phyloP scores from a whole-genome alignment of 192 early-diverging fungal species.

The Backusella psychrophila region DNA sequence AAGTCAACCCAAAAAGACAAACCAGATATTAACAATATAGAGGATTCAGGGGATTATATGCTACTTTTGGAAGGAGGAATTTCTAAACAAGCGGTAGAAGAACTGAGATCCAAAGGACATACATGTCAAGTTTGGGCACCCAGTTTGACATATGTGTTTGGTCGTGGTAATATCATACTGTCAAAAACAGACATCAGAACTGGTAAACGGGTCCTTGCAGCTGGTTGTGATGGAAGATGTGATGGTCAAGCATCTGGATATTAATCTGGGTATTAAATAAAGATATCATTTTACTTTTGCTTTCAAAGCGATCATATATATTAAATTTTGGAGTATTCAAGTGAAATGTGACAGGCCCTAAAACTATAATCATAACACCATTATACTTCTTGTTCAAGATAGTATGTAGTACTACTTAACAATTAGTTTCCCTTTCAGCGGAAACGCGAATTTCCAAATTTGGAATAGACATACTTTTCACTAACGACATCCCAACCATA shows the following conservation, averaged over 20 bases:
- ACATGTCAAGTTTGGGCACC: constrained; percentile 41
- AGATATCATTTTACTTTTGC: no score
- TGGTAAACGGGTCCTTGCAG: constrained; percentile 44
- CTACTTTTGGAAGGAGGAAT: constrained; percentile 66
- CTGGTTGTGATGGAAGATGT: constrained; percentile 54
- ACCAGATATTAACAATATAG: constrained; percentile 17
- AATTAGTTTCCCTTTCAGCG: no score
- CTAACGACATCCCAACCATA: not conserved
- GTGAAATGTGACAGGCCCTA: no score
- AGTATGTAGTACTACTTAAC: no score
- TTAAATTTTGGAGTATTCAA: no score
- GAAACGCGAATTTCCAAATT: no score
- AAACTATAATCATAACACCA: no score
- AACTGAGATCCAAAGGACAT: constrained; percentile 60
- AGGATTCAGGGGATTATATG: constrained; percentile 29
- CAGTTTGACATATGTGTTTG: constrained; percentile 55
- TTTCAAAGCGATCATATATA: no score
- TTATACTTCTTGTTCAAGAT: no score
- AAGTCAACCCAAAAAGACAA: constrained; percentile 26
- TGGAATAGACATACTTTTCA: no score
- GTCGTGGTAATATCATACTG: constrained; percentile 72
- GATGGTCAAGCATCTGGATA: constrained; percentile 58
- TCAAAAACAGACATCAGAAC: constrained; percentile 30
- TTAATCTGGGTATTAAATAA: constrained; percentile 44
- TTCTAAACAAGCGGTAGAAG: constrained; percentile 31